Conservation (phyloP, 306 rosid genomes). For the Rosa persica region DNA sequence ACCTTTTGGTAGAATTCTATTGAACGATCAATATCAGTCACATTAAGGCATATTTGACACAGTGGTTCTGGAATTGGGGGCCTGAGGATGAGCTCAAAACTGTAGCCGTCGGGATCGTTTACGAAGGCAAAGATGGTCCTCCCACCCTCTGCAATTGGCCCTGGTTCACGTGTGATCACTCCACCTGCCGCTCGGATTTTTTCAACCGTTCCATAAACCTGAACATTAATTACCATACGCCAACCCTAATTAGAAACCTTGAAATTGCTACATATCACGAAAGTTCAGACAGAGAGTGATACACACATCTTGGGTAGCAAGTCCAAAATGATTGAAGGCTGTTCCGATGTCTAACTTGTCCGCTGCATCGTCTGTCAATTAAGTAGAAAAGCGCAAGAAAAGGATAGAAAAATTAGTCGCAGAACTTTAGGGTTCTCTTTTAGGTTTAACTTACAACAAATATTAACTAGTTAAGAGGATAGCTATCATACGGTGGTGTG, state of each 20-base stretch:
- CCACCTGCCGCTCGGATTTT: constrained; percentile 2
- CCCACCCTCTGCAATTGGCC: not conserved
- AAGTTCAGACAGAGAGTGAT: not conserved
- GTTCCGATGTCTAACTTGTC: constrained; percentile 52
- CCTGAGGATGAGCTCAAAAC: constrained; percentile 23
- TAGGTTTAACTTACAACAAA: not conserved
- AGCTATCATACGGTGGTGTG: constrained; percentile 11
- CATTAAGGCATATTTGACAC: constrained; percentile 16
- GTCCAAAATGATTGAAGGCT: constrained; percentile 66
- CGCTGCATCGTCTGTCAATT: not conserved
- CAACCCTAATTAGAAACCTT: not conserved
- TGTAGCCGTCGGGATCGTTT: constrained; percentile 23
- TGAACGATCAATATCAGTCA: constrained; percentile 8
- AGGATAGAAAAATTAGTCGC: not conserved
- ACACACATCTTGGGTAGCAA: constrained; percentile 39
- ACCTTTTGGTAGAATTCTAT: constrained; percentile 20
- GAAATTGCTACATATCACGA: not conserved
- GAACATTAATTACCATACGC: not conserved
- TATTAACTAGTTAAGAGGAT: not conserved
- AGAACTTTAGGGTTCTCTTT: not conserved
- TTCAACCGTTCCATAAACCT: not conserved
- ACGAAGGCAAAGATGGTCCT: constrained; percentile 1
- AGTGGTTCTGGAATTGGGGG: constrained; percentile 25
- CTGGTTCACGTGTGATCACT: constrained; percentile 13
- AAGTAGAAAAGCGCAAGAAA: not conserved